Percentiles rank a stretch among this genome's conserved stretches.
These are phyloP conservation scores for Aspergillus conjunctus DNA, from an alignment of 495 filamentous ascomycete genomes.

Conservation along the genomic window DNA sequence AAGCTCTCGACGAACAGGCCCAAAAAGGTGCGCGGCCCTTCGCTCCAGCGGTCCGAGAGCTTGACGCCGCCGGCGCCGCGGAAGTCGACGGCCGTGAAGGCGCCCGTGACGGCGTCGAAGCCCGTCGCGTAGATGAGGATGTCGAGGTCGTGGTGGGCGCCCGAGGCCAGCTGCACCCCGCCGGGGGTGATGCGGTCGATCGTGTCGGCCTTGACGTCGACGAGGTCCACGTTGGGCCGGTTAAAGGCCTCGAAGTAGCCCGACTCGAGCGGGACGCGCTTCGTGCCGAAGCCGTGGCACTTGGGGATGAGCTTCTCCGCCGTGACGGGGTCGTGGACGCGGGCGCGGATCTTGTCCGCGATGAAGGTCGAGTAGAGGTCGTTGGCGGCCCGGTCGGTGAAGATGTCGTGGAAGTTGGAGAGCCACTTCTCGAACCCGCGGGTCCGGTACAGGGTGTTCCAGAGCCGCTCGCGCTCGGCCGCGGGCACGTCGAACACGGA, in stretches of 20 bases:
- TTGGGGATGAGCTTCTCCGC: conserved; percentile 53
- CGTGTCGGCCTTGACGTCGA: conserved; percentile 49
- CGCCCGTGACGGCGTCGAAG: conserved; percentile 40
- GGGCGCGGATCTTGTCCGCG: conserved; percentile 38
- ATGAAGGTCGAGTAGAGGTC: conserved; percentile 34
- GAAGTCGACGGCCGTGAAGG: conserved; percentile 34
- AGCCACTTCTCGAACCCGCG: conserved; percentile 39
- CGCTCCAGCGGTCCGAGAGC: conserved; percentile 27
- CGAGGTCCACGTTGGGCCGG: conserved; percentile 48
- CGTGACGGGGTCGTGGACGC: conserved; percentile 49
- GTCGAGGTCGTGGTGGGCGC: conserved; percentile 39
- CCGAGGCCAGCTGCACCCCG: conserved; percentile 39
- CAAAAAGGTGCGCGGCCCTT: conserved; percentile 29
- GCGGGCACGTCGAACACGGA: conserved; percentile 47
- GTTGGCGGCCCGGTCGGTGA: conserved; percentile 30
- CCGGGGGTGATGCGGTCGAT: conserved; percentile 29
- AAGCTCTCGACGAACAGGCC: conserved; percentile 25
- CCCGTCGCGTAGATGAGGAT: conserved; percentile 28
- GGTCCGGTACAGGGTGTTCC: conserved; percentile 40
- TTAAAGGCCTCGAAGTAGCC: conserved; percentile 57
- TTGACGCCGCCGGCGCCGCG: conserved; percentile 23
- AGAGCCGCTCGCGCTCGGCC: conserved; percentile 43
- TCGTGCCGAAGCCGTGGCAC: conserved; percentile 53
- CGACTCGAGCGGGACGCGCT: conserved; percentile 52
- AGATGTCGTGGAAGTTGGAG: conserved; percentile 32